phyloP scores from a whole-genome alignment of 768 basidiomycete genomes.

The Mycena capillaripes region DNA sequence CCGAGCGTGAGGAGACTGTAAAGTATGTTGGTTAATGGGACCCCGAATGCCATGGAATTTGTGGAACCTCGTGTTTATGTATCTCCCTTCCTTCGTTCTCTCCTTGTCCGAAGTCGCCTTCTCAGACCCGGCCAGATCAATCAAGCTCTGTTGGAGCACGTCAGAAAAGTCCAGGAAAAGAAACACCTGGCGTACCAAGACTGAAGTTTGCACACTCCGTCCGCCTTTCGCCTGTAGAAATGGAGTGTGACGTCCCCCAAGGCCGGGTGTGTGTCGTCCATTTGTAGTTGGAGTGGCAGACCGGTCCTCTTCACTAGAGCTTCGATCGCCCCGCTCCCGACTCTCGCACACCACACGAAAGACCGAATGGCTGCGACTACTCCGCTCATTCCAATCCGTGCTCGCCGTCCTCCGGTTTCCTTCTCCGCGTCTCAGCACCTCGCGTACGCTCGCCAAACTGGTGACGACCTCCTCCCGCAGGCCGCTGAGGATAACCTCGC shows the following conservation, averaged over 20 bases:
- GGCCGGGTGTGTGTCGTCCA: constrained; percentile 46
- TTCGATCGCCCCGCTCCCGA: constrained; percentile 67
- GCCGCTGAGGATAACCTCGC: constrained; percentile 77
- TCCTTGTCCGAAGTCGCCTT: constrained; percentile 97
- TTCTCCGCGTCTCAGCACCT: constrained; percentile 89
- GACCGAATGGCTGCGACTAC: constrained; percentile 94
- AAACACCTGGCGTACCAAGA: constrained; percentile 64
- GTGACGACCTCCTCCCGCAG: constrained; percentile 96
- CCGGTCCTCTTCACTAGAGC: constrained; percentile 60
- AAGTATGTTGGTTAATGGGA: constrained; percentile 18
- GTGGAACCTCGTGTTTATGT: constrained; percentile 89
- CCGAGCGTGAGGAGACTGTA: constrained; percentile 90
- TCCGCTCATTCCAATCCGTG: constrained; percentile 99
- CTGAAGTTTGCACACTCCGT: constrained; percentile 82
- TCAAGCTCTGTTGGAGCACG: constrained; percentile 74
- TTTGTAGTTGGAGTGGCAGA: constrained; percentile 43
- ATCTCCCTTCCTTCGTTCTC: constrained; percentile 94
- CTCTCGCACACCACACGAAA: constrained; percentile 95
- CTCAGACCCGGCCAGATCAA: constrained; percentile 97
- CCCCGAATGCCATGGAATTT: background rate
- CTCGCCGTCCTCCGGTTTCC: constrained; percentile 90
- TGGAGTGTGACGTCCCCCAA: constrained; percentile 46
- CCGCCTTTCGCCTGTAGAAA: constrained; percentile 84
- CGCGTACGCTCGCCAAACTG: constrained; percentile 86
- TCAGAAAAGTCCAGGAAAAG: constrained; percentile 22